Evolutionary conservation across 108 stramenopile species (phyloP), one percentile per base, ranked within the genome.

Genomic region (Fistulifera solaris): DNA sequence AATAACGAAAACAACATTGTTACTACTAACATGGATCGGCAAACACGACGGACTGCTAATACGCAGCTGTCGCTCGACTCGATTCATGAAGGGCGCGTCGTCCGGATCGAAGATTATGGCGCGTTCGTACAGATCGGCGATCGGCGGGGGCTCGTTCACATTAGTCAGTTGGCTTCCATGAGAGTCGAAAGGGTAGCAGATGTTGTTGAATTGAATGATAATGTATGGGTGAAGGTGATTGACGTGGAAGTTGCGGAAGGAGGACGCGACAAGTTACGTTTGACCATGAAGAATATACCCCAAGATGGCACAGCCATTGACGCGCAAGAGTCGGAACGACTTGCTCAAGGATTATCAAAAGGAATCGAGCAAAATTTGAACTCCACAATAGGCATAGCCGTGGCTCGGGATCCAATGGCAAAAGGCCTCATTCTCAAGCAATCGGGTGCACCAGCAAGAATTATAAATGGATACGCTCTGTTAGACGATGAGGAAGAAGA

Each of bases 401-500:
- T 65, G 15, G 83, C 83, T 13, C 56, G 68, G 23, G 83, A 85
- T 72, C 83, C 83, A 21, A 71, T 76, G 70, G 62, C 76, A 54
- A 25, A 65, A 55, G 58, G 61, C 3, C 27, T 66, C 24, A 46
- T 49, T 39, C 22, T 71, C 40, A 64, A 65, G 44, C 14, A 57
- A 52, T 35, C 31, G 31, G 31, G 31, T 35, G 49, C n/a, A 16
- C 27, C 24, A 8, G n/a, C n/a, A 6, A 45, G 46, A 27, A 58
- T 26, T 6, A 46, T 15, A 16, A 61, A 8, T 45, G 83, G 83
- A 22, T 85, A 85, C 54, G 61, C 65, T 1, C 63, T 85, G 35
- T 77, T 85, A 18, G 77, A 67, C 12, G 83, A 85, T 41, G 77
- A 76, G 27, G 83, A 85, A 55, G 83, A 79, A 11, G 83, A 80